Evolutionary conservation across 176 grass and related monocot species (phyloP).

Genomic region (Chrysopogon serrulatus): DNA sequence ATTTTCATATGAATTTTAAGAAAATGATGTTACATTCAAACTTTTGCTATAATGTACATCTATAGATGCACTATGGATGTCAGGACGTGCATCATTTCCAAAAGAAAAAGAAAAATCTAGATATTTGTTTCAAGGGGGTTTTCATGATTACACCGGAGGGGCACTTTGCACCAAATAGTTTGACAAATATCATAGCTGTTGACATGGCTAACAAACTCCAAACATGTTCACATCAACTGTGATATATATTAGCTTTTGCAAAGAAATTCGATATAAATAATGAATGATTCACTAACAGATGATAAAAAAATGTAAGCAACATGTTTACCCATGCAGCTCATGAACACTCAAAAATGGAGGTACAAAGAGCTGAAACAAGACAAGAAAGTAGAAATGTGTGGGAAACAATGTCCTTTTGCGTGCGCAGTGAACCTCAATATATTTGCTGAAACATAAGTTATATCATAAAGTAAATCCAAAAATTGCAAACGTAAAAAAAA

Average conservation of each 20-base stretch:
- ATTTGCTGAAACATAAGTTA: neutral
- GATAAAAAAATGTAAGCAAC: neutral
- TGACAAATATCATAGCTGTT: neutral
- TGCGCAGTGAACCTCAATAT: slow-evolving; percentile 2
- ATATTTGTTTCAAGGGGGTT: neutral
- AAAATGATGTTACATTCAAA: neutral
- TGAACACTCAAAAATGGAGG: neutral
- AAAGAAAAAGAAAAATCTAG: neutral
- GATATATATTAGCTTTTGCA: neutral
- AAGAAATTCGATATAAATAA: neutral
- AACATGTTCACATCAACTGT: neutral
- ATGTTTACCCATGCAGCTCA: neutral
- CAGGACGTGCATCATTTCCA: neutral
- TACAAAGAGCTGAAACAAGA: neutral
- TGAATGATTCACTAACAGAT: neutral
- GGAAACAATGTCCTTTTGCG: neutral
- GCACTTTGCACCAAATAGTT: too few species aligned
- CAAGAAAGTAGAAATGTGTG: neutral
- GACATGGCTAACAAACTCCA: neutral
- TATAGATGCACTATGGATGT: neutral
- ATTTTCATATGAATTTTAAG: neutral
- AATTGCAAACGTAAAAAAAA: slow-evolving; percentile 23
- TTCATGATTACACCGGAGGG: too few species aligned
- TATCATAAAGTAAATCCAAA: neutral
- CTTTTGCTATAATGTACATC: neutral